Evolutionary conservation across 1,284 basidiomycete species (phyloP), one percentile per base, ranked within the genome.

Genomic region (Neolentinus lepideus): DNA sequence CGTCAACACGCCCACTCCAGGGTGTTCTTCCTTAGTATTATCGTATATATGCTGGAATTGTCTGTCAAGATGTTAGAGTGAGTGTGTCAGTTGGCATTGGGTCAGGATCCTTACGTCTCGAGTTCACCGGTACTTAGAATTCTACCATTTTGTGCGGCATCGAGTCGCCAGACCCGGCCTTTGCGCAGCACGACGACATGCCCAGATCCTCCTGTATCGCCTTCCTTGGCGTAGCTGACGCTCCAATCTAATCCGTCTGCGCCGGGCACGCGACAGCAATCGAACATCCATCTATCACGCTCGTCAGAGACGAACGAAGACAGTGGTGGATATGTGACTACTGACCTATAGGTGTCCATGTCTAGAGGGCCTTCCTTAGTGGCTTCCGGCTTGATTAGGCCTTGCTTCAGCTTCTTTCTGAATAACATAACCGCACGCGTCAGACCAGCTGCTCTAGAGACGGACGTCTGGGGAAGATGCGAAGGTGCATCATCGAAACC

Each of bases 281-380:
- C 93, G 64, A 94, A 95, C 88, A 95, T 93, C 92, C 92, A 91
- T 47, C 88, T 88, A 57, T 29, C 11, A 50, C n/a, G 54, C 27
- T 29, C 6, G 24, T 59, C 1, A 12, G 54, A 36, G 36, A 27
- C 38, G 10, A 26, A 50, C 29, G 14, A 8, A 16, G 25, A n/a
- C 8, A 53, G 31, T 16, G 48, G 25, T 21, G 22, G 14, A 29
- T 6, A 25, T 10, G 33, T n/a, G n/a, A n/a, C 22, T 14, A 58
- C 69, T 54, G 63, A 90, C 84, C 92, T 79, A 72, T 89, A 95
- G 10, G 88, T 88, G 66, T 93, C 91, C 91, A 94, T 94, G 69
- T 92, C 94, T 21, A 93, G 69, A 10, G 86, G 80, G 1, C 83
- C 80, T 53, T 88, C 87, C 67, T 85, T 91, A 21, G 84, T 84